phyloP scores from a whole-genome alignment of 768 basidiomycete species.

The Lactarius indigo region DNA sequence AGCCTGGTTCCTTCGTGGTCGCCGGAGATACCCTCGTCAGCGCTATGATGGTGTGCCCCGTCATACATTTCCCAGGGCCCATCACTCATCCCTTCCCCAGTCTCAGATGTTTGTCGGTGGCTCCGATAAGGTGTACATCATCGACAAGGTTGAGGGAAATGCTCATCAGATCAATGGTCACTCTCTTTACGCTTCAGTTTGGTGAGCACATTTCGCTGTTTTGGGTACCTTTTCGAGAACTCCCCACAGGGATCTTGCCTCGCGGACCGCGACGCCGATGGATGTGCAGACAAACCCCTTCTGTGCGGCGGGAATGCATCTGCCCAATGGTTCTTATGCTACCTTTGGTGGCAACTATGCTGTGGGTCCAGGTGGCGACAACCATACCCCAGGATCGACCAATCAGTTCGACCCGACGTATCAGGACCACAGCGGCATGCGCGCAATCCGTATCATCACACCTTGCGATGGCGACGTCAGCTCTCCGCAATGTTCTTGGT shows the following conservation, averaged over 20 bases:
- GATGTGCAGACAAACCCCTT: conserved; percentile 72
- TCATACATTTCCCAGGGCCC: background rate
- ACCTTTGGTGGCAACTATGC: conserved; percentile 80
- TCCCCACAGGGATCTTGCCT: conserved; percentile 53
- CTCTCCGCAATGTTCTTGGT: conserved; percentile 63
- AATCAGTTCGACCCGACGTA: conserved; percentile 62
- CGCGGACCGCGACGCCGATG: conserved; percentile 59
- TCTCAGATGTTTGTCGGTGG: conserved; percentile 76
- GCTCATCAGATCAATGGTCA: conserved; percentile 59
- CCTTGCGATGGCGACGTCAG: conserved; percentile 58
- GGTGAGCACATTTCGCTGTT: conserved; percentile 37
- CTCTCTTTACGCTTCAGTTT: conserved; percentile 71
- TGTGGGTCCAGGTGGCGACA: conserved; percentile 59
- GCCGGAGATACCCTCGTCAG: conserved; percentile 42
- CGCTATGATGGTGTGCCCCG: conserved; percentile 48
- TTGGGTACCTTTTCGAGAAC: background rate
- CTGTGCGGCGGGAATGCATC: conserved; percentile 77
- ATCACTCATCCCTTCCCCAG: background rate
- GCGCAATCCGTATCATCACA: conserved; percentile 75
- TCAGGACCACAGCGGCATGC: conserved; percentile 75
- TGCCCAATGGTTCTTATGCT: conserved; percentile 72
- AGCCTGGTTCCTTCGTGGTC: conserved; percentile 32
- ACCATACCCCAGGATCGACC: conserved; percentile 41
- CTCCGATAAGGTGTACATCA: conserved; percentile 75
- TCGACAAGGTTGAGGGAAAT: conserved; percentile 86